phyloP scores from a whole-genome alignment of 1,139 yeast genomes.

The Saccharomyces hybrid region DNA sequence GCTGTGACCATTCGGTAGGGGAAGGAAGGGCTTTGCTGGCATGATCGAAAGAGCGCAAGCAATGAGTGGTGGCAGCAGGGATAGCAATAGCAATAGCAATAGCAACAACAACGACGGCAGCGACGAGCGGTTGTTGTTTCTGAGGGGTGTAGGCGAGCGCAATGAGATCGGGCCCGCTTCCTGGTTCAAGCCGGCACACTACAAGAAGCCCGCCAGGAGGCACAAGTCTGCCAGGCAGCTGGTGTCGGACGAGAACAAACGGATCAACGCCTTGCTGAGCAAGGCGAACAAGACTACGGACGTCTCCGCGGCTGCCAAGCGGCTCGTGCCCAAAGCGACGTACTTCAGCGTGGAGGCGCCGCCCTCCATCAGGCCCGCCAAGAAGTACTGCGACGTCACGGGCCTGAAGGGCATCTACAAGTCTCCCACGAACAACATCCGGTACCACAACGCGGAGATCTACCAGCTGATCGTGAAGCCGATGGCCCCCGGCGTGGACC shows the following conservation, averaged over 20 bases:
- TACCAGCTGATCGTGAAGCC: constrained; percentile 68
- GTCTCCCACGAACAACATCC: constrained; percentile 65
- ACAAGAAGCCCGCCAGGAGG: constrained; percentile 48
- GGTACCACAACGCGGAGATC: constrained; percentile 79
- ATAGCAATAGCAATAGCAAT: neutral
- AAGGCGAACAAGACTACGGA: constrained; percentile 8
- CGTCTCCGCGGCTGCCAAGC: constrained; percentile 3
- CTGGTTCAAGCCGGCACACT: constrained; percentile 49
- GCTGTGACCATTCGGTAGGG: neutral
- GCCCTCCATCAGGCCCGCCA: constrained; percentile 74
- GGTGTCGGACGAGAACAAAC: constrained; percentile 58
- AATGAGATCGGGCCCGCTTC: constrained; percentile 16
- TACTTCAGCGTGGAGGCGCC: constrained; percentile 71
- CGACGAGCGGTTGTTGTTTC: constrained; percentile 22
- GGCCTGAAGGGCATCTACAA: constrained; percentile 77
- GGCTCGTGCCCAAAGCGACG: constrained; percentile 35
- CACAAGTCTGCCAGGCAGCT: constrained; percentile 74
- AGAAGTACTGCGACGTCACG: constrained; percentile 88
- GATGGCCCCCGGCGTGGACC: constrained; percentile 88
- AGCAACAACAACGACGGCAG: neutral
- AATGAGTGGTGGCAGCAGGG: neutral
- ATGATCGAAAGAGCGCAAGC: neutral
- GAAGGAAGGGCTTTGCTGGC: neutral
- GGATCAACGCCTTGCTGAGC: constrained; percentile 26
- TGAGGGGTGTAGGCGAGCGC: constrained; percentile 22